Conservation (phyloP, 805 yeast species). For the Starmerella vaccinii region DNA sequence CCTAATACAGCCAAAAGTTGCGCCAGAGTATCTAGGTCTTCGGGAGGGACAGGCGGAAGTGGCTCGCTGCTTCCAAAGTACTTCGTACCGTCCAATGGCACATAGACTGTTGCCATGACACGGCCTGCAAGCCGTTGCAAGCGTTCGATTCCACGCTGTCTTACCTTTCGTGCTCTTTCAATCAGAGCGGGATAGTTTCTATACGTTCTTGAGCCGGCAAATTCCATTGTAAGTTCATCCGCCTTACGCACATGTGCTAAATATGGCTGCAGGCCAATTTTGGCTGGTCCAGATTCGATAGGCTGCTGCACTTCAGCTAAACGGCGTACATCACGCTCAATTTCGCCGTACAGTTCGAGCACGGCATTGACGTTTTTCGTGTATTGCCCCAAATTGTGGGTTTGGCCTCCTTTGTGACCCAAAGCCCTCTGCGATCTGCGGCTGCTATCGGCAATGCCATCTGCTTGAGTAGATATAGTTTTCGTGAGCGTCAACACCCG, state of each 20-base stretch:
- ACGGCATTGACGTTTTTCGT: conserved; percentile 24
- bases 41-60: conserved; percentile 5
- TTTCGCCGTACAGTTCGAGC: conserved; percentile 25
- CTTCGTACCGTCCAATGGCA: conserved; percentile 40
- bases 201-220: conserved; percentile 21
- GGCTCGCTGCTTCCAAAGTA: conserved; percentile 29
- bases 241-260: conserved; percentile 10
- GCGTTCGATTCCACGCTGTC: conserved; percentile 12
- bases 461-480: conserved; percentile 47
- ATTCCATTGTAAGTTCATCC: conserved; percentile 1
- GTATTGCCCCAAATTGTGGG: conserved; percentile 37
- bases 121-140: conserved; percentile 23
- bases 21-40: conserved; percentile 30
- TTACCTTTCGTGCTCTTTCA: conserved; percentile 12
- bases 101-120: conserved; percentile 36
- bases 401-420: conserved; percentile 59
- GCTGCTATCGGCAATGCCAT: conserved; percentile 44
- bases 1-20: conserved; percentile 9
- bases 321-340: conserved; percentile 36
- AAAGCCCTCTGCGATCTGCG: conserved; percentile 50
- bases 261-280: conserved; percentile 18
- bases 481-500: conserved; percentile 48
- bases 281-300: conserved; percentile 20
- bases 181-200: conserved; percentile 23
- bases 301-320: conserved; percentile 21